Evolutionary conservation across 2,329 filamentous ascomycete genomes (phyloP).

Genomic region (Thyridium curvatum): DNA sequence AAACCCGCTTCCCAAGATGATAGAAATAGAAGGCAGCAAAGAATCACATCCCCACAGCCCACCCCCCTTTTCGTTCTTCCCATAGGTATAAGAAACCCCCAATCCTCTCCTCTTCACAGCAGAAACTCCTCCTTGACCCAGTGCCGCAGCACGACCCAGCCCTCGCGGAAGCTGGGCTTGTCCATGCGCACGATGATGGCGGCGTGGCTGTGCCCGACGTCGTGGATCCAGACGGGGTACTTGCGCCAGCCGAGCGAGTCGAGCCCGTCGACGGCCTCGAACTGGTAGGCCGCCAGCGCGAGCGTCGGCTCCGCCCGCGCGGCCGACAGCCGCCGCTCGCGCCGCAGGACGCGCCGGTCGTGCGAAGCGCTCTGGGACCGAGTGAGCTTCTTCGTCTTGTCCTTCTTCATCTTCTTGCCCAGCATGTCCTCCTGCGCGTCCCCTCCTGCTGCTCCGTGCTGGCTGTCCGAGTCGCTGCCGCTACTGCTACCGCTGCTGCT

Average conservation of each 20-base stretch:
- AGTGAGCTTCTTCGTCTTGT: no score
- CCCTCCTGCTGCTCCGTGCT: constrained; percentile 4
- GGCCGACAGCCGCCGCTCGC: constrained; percentile 32
- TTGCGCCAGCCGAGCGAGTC: constrained; percentile 61
- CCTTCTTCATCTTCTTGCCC: neutral
- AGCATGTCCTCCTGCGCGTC: no score
- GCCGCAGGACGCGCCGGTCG: no score
- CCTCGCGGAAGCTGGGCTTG: constrained; percentile 65
- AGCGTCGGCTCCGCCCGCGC: constrained; percentile 57
- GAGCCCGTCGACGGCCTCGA: constrained; percentile 74
- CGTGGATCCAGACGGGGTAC: constrained; percentile 68
- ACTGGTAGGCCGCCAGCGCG: constrained; percentile 73
- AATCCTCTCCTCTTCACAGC: no score
- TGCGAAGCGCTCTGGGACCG: no score
- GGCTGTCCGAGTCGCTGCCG: constrained; percentile 5
- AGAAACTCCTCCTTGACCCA: constrained; percentile 74
- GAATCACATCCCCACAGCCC: no score
- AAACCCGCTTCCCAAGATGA: no score
- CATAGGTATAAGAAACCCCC: no score
- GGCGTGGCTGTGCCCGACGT: constrained; percentile 75
- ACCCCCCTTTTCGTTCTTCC: no score
- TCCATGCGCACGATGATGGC: constrained; percentile 79
- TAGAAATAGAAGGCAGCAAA: no score
- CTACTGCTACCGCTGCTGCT: constrained; percentile 11
- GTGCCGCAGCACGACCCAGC: constrained; percentile 70